Conservation (phyloP, 1,284 basidiomycete genomes). For the Malassezia sympodialis region DNA sequence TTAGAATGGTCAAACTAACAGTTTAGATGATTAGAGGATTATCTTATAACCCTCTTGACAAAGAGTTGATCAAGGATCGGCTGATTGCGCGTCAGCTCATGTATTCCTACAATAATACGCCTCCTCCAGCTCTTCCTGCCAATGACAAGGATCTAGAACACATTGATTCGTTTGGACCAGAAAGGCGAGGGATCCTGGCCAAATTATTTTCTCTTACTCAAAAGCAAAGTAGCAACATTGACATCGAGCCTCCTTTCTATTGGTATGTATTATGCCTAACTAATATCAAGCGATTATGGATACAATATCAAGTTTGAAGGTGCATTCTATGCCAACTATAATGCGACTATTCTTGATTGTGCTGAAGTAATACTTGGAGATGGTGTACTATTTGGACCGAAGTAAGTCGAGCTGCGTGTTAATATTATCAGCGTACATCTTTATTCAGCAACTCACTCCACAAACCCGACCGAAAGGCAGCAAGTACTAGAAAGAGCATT, state of each 20-base stretch:
- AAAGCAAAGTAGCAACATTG: slow-evolving; percentile 10
- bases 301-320: slow-evolving; percentile 29
- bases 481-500: slow-evolving; percentile 22
- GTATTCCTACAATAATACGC: background rate
- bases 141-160: background rate
- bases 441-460: slow-evolving; percentile 28
- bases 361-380: slow-evolving; percentile 23
- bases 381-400: slow-evolving; percentile 25
- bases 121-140: slow-evolving; percentile 1
- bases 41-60: slow-evolving; percentile 5
- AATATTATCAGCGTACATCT: too few relatives aligned
- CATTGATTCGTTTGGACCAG: slow-evolving; percentile 4
- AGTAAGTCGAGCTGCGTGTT: too few relatives aligned
- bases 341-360: slow-evolving; percentile 24
- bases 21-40: slow-evolving; percentile 8
- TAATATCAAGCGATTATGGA: slow-evolving; percentile 21
- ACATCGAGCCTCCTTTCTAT: slow-evolving; percentile 25
- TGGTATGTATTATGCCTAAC: slow-evolving; percentile 5
- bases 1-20: background rate
- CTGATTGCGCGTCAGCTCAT: slow-evolving; percentile 2
- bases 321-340: slow-evolving; percentile 24
- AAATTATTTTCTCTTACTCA: slow-evolving; percentile 16
- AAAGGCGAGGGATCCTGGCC: slow-evolving; percentile 17
- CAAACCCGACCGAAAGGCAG: slow-evolving; percentile 18
- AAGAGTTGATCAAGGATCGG: background rate